Base-by-base conservation (phyloP, 306 rosid genomes). In the Datisca glomerata region DNA sequence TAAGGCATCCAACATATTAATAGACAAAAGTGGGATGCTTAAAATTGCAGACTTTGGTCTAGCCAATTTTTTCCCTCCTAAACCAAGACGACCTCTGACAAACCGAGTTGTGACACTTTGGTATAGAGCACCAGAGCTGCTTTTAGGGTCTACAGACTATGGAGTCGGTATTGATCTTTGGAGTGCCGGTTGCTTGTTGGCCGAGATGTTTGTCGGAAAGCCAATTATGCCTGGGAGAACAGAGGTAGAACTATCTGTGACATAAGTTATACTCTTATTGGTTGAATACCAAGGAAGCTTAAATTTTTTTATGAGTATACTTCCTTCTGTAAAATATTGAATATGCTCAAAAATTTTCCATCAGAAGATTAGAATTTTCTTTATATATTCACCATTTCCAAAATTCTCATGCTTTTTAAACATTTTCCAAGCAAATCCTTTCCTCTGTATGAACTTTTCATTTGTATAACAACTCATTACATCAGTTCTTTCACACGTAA, bases 21-120 rank as follows among this genome's bases (percentile, higher is more conserved):
- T 81, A 45, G 86, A 81, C 41, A 68, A 29, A 60, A 67, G 11
- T 45, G 93, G 93, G 41, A 55, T 42, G 44, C 66, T 78, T 6
- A 80, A 78, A 68, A 78, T 86, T 45, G 93, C 82, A 39, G 96
- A 86, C 68, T 86, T 86, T 58, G 96, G 96, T 24, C 76, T 86
- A 4, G 83, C 91, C 41, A 70, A 67, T 49, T 66, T 62, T 43
- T 59, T 57, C 35, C 56, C 22, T 56, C 57, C 63, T 3, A 67
- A 69, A 40, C 59, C 64, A 24, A 58, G 67, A 56, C 64, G 56
- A 9, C 74, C 74, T 33, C 61, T 72, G 20, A 81, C 91, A 20
- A 81, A 57, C 57, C 42, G 86, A 52, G 96, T 86, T 41, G 96
- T 81, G 61, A 86, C 93, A 25, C 93, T 86, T 33, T 81, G 86